These are phyloP conservation scores for Aspergillus sp. DNA, from an alignment of 2,329 filamentous ascomycete genomes.

Conservation along the genomic window DNA sequence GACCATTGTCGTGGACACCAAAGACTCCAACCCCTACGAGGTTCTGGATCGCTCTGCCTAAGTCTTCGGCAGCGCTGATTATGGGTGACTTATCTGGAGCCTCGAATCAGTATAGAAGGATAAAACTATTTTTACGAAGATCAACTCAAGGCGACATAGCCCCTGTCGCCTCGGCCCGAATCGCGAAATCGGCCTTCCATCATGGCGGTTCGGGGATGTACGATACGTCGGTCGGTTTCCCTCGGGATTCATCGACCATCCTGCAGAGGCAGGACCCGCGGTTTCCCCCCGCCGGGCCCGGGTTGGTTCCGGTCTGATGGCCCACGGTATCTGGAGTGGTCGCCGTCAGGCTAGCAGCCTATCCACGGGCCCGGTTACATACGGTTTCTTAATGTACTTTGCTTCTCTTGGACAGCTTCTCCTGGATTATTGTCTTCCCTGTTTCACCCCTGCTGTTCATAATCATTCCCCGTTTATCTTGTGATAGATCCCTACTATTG, in stretches of 20 bases:
- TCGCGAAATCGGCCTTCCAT: not conserved
- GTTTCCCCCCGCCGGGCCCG: not conserved
- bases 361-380: not conserved
- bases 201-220: not conserved
- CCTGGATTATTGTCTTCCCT: not conserved
- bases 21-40: slow-evolving; percentile 35
- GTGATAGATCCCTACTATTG: not conserved
- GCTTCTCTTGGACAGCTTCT: not conserved
- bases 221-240: not conserved
- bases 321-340: not conserved
- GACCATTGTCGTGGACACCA: slow-evolving; percentile 20
- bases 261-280: not conserved
- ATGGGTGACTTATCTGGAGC: not conserved
- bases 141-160: not conserved
- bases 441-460: not conserved
- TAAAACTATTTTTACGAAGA: not conserved
- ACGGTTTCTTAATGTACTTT: not conserved
- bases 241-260: not conserved
- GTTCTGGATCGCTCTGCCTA: slow-evolving; percentile 29
- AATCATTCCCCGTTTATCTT: not conserved
- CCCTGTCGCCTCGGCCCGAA: not conserved
- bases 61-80: not conserved
- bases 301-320: not conserved
- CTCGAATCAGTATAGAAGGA: not conserved
- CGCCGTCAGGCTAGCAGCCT: not conserved